phyloP scores from a whole-genome alignment of 805 yeast genomes.

The Tetrapisispora phaffii region DNA sequence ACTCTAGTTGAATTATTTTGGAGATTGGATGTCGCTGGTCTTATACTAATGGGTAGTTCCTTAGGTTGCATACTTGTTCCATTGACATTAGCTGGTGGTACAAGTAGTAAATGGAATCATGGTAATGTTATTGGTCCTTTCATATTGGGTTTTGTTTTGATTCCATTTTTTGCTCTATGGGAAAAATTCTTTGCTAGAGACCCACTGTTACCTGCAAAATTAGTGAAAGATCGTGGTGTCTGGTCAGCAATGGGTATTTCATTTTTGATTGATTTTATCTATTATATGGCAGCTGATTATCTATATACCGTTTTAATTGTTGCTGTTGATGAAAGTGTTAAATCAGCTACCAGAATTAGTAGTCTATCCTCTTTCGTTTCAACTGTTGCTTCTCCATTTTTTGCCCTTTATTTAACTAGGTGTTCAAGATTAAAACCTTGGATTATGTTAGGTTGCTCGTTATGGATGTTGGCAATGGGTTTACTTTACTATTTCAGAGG shows the following conservation, averaged over 20 bases:
- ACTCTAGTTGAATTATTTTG: conserved; percentile 40
- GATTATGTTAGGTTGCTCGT: conserved; percentile 45
- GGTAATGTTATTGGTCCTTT: conserved; percentile 60
- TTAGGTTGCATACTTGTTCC: conserved; percentile 64
- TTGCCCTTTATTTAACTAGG: conserved; percentile 43
- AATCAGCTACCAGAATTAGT: conserved; percentile 56
- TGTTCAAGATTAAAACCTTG: conserved; percentile 48
- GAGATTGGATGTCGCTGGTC: conserved; percentile 58
- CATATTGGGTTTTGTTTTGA: conserved; percentile 51
- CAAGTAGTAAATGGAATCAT: conserved; percentile 42
- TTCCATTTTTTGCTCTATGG: conserved; percentile 54
- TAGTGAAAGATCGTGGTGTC: conserved; percentile 59
- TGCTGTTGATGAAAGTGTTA: conserved; percentile 46
- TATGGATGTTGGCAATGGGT: conserved; percentile 58
- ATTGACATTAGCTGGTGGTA: conserved; percentile 67
- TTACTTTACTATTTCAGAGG: conserved; percentile 47
- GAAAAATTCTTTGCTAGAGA: conserved; percentile 45
- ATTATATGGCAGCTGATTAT: conserved; percentile 62
- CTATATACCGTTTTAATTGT: conserved; percentile 58
- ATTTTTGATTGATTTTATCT: conserved; percentile 48
- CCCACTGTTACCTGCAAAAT: conserved; percentile 54
- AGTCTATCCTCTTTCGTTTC: conserved; percentile 57
- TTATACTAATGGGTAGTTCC: conserved; percentile 42
- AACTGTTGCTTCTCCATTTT: conserved; percentile 46
- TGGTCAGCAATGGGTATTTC: conserved; percentile 61